Conservation (phyloP, 2,329 filamentous ascomycete genomes). For the Colletotrichum abscissum region DNA sequence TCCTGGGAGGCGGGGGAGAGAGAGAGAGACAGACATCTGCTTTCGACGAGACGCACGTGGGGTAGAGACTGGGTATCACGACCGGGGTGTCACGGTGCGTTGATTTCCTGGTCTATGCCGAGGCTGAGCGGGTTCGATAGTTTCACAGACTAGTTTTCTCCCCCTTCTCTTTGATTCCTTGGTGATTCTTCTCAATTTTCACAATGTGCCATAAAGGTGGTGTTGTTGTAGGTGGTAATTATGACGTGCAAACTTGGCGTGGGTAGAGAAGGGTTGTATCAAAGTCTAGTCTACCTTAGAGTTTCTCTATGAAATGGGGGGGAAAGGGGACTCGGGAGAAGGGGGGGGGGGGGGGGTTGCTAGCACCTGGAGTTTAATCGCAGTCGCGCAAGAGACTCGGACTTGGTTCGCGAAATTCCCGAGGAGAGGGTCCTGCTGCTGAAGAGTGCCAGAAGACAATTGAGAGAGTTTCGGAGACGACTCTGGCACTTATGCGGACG, state of each 20-base stretch:
- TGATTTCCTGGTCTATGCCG: not conserved
- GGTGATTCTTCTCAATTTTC: not conserved
- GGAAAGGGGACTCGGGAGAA: too few relatives aligned
- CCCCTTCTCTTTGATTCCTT: not conserved
- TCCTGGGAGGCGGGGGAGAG: too few relatives aligned
- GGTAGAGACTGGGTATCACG: constrained; percentile 6
- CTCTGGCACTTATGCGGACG: not conserved
- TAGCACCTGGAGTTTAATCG: not conserved
- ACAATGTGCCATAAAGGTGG: not conserved
- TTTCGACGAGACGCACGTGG: constrained; percentile 1
- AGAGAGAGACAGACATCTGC: not conserved
- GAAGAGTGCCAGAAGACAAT: not conserved
- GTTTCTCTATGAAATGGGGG: not conserved
- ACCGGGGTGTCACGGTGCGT: not conserved
- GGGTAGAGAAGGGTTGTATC: not conserved
- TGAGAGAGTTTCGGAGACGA: not conserved
- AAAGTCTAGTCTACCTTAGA: not conserved
- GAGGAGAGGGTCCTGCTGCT: not conserved
- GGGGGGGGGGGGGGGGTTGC: not conserved
- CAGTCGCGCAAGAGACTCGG: not conserved
- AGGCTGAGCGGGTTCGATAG: constrained; percentile 22
- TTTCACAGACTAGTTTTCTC: not conserved
- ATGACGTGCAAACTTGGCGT: not conserved
- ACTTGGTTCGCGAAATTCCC: not conserved
- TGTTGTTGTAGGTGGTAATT: not conserved